These are phyloP conservation scores for Rubus parviflorus DNA, from an alignment of 306 rosid genomes.

Conservation along the genomic window DNA sequence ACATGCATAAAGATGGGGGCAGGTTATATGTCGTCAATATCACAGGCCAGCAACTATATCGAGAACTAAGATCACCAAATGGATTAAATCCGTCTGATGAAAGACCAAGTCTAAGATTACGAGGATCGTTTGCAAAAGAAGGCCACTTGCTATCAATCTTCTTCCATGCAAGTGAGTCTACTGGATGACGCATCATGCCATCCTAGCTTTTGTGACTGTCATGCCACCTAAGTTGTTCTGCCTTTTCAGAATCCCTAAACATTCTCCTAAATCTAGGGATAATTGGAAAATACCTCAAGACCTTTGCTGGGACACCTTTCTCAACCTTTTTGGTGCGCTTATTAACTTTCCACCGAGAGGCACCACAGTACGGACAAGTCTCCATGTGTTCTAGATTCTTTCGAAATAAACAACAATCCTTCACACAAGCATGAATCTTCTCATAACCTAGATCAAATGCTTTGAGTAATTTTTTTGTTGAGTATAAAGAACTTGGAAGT, in stretches of 20 bases:
- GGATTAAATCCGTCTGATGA: slow-evolving; percentile 8
- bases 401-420: slow-evolving; percentile 13
- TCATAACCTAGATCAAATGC: background rate
- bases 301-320: background rate
- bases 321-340: background rate
- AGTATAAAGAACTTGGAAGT: background rate
- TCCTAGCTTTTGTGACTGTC: background rate
- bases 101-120: slow-evolving; percentile 9
- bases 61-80: background rate
- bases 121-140: background rate
- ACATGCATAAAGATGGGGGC: background rate
- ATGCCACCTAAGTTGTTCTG: background rate
- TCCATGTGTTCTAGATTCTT: background rate
- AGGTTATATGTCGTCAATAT: background rate
- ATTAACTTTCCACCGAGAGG: slow-evolving; percentile 14
- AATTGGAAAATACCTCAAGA: background rate
- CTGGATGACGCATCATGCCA: slow-evolving; percentile 1
- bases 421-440: background rate
- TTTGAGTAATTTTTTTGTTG: background rate
- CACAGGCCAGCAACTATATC: slow-evolving; percentile 13
- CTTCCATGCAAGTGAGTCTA: slow-evolving; percentile 4
- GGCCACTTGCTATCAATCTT: slow-evolving; percentile 3
- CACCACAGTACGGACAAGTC: background rate
- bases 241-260: background rate
- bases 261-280: background rate